Evolutionary conservation across 2,329 filamentous ascomycete genomes (phyloP).

Genomic region (Cadophora sp.): DNA sequence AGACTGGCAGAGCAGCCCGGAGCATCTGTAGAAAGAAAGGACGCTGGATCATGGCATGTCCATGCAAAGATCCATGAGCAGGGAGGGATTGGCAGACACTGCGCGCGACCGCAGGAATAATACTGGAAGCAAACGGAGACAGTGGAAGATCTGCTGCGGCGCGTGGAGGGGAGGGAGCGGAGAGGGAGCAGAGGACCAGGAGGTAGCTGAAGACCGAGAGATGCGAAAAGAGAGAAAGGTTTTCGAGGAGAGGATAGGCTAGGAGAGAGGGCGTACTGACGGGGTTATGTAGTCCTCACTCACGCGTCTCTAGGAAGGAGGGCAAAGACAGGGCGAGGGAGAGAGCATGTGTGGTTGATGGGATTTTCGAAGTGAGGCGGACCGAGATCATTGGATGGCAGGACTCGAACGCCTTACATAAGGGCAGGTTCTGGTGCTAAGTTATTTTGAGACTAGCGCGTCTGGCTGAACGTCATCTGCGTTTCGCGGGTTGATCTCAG

Average conservation of each 20-base stretch:
- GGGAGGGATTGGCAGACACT: constrained; percentile 30
- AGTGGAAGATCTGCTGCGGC: constrained; percentile 26
- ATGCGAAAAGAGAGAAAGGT: constrained; percentile 20
- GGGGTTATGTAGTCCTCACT: constrained; percentile 32
- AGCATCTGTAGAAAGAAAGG: constrained; percentile 33
- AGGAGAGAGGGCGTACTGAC: constrained; percentile 27
- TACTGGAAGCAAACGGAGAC: constrained; percentile 33
- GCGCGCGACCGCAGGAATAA: constrained; percentile 34
- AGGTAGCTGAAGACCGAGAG: not conserved
- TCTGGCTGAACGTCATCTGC: not conserved
- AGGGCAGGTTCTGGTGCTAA: not conserved
- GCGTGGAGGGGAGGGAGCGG: constrained; percentile 22
- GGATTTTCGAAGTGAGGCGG: constrained; percentile 16
- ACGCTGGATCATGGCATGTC: constrained; percentile 33
- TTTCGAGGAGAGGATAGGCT: too few species aligned
- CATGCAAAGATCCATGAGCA: constrained; percentile 27
- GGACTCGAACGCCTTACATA: not conserved
- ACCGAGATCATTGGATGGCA: constrained; percentile 12
- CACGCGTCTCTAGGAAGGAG: constrained; percentile 24
- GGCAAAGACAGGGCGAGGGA: constrained; percentile 13
- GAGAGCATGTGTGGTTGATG: constrained; percentile 13
- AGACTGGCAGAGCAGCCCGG: constrained; percentile 31
- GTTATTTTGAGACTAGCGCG: not conserved
- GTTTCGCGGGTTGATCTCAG: not conserved
- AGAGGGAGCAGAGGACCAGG: constrained; percentile 24